Evolutionary conservation across 768 basidiomycete genomes (phyloP).

Genomic region (Amanita rimosa): DNA sequence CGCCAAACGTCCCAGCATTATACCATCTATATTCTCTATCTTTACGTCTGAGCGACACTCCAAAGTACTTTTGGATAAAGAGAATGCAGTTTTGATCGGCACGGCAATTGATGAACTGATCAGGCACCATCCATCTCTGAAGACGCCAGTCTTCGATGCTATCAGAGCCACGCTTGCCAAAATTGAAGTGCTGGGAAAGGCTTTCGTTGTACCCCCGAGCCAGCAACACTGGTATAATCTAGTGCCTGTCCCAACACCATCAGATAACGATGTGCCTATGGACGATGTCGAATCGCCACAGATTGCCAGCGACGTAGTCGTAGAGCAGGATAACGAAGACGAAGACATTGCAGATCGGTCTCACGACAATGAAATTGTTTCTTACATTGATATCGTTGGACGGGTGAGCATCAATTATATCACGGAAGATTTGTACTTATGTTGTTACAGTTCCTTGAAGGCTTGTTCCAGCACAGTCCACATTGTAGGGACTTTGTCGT

Average conservation of each 20-base stretch:
- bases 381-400: slow-evolving; percentile 70
- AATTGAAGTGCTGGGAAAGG: slow-evolving; percentile 65
- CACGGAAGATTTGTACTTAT: slow-evolving; percentile 1
- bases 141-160: slow-evolving; percentile 67
- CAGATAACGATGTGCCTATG: slow-evolving; percentile 35
- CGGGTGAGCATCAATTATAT: slow-evolving; percentile 35
- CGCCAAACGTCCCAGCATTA: slow-evolving; percentile 63
- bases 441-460: slow-evolving; percentile 72
- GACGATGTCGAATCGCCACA: slow-evolving; percentile 23
- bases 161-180: slow-evolving; percentile 57
- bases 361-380: slow-evolving; percentile 69
- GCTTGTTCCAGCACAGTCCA: slow-evolving; percentile 83
- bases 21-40: slow-evolving; percentile 75
- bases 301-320: slow-evolving; percentile 7
- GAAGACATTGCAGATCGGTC: slow-evolving; percentile 26
- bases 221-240: slow-evolving; percentile 61
- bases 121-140: slow-evolving; percentile 88
- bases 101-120: slow-evolving; percentile 91
- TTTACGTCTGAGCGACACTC: slow-evolving; percentile 80
- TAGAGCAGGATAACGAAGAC: slow-evolving; percentile 12
- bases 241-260: slow-evolving; percentile 15
- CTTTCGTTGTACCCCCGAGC: slow-evolving; percentile 43
- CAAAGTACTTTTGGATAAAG: slow-evolving; percentile 82
- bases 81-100: slow-evolving; percentile 83
- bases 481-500: slow-evolving; percentile 87